A percentile compares a stretch with the other conserved stretches of the same genome.
phyloP scores from a whole-genome alignment of 345 rosid species.

The Trapa incisa region DNA sequence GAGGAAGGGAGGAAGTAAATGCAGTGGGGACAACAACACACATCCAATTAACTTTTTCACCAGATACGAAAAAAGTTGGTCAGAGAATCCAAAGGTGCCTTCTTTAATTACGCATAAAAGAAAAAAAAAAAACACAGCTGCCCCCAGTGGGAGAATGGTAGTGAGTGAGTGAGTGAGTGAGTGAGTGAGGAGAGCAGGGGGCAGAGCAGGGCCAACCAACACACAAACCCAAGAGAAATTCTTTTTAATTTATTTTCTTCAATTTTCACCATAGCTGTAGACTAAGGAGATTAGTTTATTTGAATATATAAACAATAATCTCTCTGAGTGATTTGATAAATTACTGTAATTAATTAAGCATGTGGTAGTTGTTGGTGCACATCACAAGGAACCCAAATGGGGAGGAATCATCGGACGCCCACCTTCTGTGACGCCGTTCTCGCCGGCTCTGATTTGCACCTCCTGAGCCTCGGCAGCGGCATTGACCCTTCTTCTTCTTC shows the following conservation, averaged over 20 bases:
- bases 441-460: conserved; percentile 88
- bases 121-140: conserved; percentile 7
- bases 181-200: too few species aligned
- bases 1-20: too few species aligned
- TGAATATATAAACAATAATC: neutral
- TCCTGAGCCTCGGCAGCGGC: conserved; percentile 32
- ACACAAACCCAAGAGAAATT: neutral
- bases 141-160: conserved; percentile 8
- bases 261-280: neutral
- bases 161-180: neutral
- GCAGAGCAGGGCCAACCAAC: neutral
- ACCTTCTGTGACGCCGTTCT: conserved; percentile 49
- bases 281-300: neutral
- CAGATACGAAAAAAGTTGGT: too few species aligned
- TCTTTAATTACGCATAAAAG: too few species aligned
- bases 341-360: neutral
- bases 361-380: neutral
- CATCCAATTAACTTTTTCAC: too few species aligned
- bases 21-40: too few species aligned
- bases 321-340: neutral
- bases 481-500: neutral
- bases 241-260: neutral
- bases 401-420: conserved; percentile 19
- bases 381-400: neutral
- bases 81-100: too few species aligned